phyloP scores from a whole-genome alignment of 1,284 basidiomycete genomes.

The Leccinum pachyderme region DNA sequence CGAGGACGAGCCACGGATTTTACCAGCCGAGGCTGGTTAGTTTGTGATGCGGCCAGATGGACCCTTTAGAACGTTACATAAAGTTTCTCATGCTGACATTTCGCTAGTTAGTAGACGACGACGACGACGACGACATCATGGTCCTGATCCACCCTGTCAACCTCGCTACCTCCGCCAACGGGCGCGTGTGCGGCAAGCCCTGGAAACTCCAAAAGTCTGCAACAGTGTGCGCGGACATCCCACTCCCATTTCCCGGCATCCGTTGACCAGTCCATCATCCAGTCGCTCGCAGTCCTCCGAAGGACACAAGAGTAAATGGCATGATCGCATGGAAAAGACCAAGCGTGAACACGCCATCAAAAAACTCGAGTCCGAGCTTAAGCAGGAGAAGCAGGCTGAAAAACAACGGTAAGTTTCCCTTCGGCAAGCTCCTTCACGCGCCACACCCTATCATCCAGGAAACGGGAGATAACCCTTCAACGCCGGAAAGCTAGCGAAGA shows the following conservation, averaged over 20 bases:
- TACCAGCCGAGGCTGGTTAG: background rate
- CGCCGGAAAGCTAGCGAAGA: conserved; percentile 72
- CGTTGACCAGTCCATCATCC: conserved; percentile 12
- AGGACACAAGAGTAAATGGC: conserved; percentile 68
- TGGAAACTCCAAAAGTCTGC: conserved; percentile 67
- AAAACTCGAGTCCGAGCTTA: conserved; percentile 68
- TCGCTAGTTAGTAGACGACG: background rate
- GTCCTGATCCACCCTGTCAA: conserved; percentile 22
- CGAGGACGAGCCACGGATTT: background rate
- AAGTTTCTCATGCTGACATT: conserved; percentile 24
- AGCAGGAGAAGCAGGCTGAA: conserved; percentile 72
- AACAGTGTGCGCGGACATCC: conserved; percentile 49
- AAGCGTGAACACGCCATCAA: conserved; percentile 66
- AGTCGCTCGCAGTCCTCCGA: conserved; percentile 69
- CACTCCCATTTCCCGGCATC: conserved; percentile 1
- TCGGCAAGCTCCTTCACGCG: conserved; percentile 2
- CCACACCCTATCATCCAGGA: conserved; percentile 38
- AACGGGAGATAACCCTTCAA: conserved; percentile 63
- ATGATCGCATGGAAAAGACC: conserved; percentile 65
- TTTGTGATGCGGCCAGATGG: conserved; percentile 3
- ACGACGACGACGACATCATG: background rate
- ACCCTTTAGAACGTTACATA: conserved; percentile 21
- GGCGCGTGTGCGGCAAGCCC: conserved; percentile 62
- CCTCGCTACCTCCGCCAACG: conserved; percentile 53
- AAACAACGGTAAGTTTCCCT: conserved; percentile 47